Evolutionary conservation across 2,329 filamentous ascomycete genomes (phyloP).

Genomic region (Fusarium phyllophilum): DNA sequence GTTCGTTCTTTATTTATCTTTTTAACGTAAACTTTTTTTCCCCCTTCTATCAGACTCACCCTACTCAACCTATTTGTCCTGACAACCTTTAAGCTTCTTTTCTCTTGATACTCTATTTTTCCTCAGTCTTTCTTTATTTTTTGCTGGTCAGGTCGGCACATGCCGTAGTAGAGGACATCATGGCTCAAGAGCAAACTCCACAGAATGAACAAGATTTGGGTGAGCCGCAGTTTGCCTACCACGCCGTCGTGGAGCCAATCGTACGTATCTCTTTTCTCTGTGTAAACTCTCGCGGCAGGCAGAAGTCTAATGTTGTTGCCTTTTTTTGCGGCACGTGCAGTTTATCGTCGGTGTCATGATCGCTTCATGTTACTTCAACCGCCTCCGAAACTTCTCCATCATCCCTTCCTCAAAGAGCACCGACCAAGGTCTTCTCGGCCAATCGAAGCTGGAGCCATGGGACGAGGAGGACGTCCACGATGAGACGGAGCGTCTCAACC

Average conservation of each 20-base stretch:
- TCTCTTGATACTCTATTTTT: not conserved
- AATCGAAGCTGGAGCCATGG: conserved; percentile 34
- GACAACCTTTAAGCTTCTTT: conserved; percentile 2
- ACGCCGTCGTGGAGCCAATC: conserved; percentile 43
- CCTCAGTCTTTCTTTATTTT: not conserved
- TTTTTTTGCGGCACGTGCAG: conserved; percentile 18
- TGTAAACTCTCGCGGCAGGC: not conserved
- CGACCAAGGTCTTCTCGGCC: conserved; percentile 40
- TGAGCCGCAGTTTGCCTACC: conserved; percentile 43
- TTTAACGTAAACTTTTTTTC: not conserved
- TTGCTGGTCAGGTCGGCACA: not conserved
- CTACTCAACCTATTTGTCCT: not conserved
- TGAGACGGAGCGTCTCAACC: conserved; percentile 29
- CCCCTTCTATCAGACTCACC: not conserved
- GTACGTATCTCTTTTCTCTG: conserved; percentile 23
- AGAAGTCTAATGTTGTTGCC: not conserved
- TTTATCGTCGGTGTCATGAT: conserved; percentile 45
- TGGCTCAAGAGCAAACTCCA: conserved; percentile 10
- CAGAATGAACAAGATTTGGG: conserved; percentile 37
- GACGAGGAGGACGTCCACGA: conserved; percentile 39
- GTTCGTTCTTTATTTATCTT: not conserved
- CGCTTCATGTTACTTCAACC: conserved; percentile 45
- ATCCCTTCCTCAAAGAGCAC: conserved; percentile 22
- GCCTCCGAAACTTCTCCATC: conserved; percentile 41
- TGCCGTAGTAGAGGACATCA: conserved; percentile 4